Evolutionary conservation across 2,329 filamentous ascomycete species (phyloP).

Genomic region (Aspergillus neoniger): DNA sequence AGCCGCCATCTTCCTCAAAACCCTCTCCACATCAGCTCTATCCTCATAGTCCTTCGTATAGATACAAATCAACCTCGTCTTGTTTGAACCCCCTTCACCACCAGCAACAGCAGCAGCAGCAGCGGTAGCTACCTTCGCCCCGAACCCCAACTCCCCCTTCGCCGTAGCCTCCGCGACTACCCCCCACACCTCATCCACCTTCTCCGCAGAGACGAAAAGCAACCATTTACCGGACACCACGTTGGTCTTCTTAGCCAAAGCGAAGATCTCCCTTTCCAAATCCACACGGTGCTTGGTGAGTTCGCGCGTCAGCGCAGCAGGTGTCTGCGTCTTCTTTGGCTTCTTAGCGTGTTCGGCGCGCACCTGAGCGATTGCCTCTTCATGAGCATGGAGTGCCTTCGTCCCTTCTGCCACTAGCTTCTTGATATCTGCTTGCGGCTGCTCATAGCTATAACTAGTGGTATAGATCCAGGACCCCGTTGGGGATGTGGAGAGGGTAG

Average conservation of each 20-base stretch:
- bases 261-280: conserved; percentile 56
- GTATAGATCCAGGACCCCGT: conserved; percentile 71
- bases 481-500: conserved; percentile 49
- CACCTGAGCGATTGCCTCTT: conserved; percentile 30
- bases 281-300: conserved; percentile 25
- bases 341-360: too few relatives aligned
- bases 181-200: conserved; percentile 51
- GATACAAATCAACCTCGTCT: conserved; percentile 68
- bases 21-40: conserved; percentile 66
- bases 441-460: conserved; percentile 55
- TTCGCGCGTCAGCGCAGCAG: conserved; percentile 45
- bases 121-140: conserved; percentile 70
- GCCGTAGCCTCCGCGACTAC: conserved; percentile 67
- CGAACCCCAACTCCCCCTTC: conserved; percentile 68
- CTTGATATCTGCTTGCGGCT: conserved; percentile 49
- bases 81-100: conserved; percentile 19
- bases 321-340: conserved; percentile 31
- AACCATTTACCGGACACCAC: conserved; percentile 66
- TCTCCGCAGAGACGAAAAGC: conserved; percentile 26
- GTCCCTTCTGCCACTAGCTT: conserved; percentile 47
- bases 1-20: conserved; percentile 63
- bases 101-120: conserved; percentile 49
- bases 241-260: conserved; percentile 60
- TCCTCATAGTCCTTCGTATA: conserved; percentile 78
- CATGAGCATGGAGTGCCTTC: conserved; percentile 56